phyloP scores from a whole-genome alignment of 2,329 filamentous ascomycete species.

The Diplodia corticola region DNA sequence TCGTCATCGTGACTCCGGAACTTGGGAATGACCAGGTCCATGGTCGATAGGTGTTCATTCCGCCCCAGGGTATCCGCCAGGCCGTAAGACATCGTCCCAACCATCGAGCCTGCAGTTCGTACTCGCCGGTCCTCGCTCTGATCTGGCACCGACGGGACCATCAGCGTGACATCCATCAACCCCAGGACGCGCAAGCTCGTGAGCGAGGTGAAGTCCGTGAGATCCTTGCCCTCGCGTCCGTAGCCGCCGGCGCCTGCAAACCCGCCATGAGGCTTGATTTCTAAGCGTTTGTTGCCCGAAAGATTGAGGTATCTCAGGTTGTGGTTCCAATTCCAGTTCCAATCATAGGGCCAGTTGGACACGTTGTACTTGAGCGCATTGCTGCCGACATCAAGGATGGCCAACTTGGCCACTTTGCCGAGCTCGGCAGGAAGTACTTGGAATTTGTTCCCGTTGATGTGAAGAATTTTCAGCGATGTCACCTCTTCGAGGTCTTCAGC shows the following conservation, averaged over 20 bases:
- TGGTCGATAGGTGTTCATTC: slow-evolving; percentile 91
- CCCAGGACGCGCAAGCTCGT: slow-evolving; percentile 83
- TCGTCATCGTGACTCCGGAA: slow-evolving; percentile 90
- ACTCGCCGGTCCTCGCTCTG: slow-evolving; percentile 94
- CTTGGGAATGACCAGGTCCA: slow-evolving; percentile 91
- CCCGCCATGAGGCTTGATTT: slow-evolving; percentile 72
- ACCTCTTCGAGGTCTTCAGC: slow-evolving; percentile 92
- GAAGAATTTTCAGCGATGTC: slow-evolving; percentile 81
- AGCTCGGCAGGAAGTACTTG: slow-evolving; percentile 94
- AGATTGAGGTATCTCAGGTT: slow-evolving; percentile 94
- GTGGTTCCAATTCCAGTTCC: slow-evolving; percentile 99
- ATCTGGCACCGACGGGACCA: slow-evolving; percentile 88
- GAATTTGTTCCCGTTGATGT: slow-evolving; percentile 98
- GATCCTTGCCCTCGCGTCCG: slow-evolving; percentile 62
- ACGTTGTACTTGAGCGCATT: slow-evolving; percentile 98
- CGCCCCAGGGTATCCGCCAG: slow-evolving; percentile 95
- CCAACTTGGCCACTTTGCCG: slow-evolving; percentile 87
- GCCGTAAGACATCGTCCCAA: slow-evolving; percentile 88
- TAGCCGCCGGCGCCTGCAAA: slow-evolving; percentile 53
- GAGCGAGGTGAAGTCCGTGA: slow-evolving; percentile 89
- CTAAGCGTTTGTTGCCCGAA: slow-evolving; percentile 92
- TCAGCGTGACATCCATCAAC: slow-evolving; percentile 96
- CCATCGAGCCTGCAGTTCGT: slow-evolving; percentile 91
- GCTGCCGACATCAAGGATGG: slow-evolving; percentile 90
- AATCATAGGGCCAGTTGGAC: slow-evolving; percentile 97